A percentile compares a stretch with the other conserved stretches of the same genome.
Evolutionary conservation across 192 early-diverging fungal species (phyloP).

Genomic region (Glomus cerebriforme): DNA sequence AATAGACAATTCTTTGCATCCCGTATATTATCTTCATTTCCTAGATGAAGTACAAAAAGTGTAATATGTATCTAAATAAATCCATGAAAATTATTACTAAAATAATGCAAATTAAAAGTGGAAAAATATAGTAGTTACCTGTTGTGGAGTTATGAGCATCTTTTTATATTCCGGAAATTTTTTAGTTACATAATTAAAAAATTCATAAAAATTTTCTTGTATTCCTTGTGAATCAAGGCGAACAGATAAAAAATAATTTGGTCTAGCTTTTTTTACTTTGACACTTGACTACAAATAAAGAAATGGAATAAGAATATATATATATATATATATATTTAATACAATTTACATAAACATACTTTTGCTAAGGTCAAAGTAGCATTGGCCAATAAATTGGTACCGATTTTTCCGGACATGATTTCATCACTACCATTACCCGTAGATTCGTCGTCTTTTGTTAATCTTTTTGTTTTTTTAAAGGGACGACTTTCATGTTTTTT

Average conservation of each 20-base stretch:
- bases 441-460: not conserved
- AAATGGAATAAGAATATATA: not conserved
- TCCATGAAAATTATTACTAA: not conserved
- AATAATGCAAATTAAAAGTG: not conserved
- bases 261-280: not conserved
- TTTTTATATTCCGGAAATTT: constrained; percentile 6
- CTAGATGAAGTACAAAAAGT: not conserved
- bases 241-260: constrained; percentile 5
- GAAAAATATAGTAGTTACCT: not conserved
- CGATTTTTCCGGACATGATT: too few species aligned
- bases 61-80: not conserved
- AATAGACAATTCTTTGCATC: not conserved
- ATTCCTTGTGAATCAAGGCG: not conserved
- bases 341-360: not conserved
- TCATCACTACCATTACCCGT: too few species aligned
- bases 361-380: too few species aligned
- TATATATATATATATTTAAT: not conserved
- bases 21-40: not conserved
- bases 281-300: not conserved
- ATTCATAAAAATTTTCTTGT: not conserved
- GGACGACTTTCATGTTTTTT: not conserved
- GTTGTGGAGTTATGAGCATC: not conserved
- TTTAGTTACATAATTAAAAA: not conserved
- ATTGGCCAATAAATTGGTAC: too few species aligned
- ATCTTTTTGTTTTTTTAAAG: not conserved